A percentile compares a stretch with the other conserved stretches of the same genome.
phyloP scores from a whole-genome alignment of 441 rosid species.

The Eutrema salsugineum region DNA sequence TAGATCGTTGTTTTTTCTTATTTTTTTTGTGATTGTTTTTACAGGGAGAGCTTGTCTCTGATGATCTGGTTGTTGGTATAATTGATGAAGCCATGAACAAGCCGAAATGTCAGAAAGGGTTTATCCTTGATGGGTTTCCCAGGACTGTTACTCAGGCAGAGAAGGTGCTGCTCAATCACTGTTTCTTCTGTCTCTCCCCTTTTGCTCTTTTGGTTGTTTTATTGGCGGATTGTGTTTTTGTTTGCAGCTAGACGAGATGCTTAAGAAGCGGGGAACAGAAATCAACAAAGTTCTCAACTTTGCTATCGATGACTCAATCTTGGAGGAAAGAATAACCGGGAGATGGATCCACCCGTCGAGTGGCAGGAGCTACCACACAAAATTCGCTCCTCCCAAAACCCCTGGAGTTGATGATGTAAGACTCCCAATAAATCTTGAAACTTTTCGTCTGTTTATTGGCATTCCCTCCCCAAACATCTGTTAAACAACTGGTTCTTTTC shows the following conservation, averaged over 20 bases:
- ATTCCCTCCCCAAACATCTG: not conserved
- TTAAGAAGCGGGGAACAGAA: constrained; percentile 46
- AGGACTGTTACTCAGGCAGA: constrained; percentile 62
- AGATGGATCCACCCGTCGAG: constrained; percentile 68
- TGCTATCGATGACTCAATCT: constrained; percentile 56
- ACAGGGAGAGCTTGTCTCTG: constrained; percentile 64
- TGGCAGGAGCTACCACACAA: constrained; percentile 66
- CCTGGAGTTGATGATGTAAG: constrained; percentile 61
- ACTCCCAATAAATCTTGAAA: not conserved
- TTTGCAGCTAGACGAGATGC: constrained; percentile 65
- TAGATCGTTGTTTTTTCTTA: not conserved
- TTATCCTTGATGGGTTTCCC: constrained; percentile 71
- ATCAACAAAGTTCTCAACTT: constrained; percentile 58
- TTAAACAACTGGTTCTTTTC: constrained; percentile 1
- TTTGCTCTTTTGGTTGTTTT: not conserved
- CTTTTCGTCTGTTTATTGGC: not conserved
- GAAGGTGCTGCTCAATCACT: constrained; percentile 36
- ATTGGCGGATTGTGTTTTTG: not conserved
- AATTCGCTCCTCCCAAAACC: constrained; percentile 52
- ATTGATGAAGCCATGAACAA: constrained; percentile 72
- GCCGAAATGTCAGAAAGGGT: constrained; percentile 60
- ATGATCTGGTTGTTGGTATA: constrained; percentile 71
- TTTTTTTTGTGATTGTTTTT: not conserved
- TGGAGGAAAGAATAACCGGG: constrained; percentile 74
- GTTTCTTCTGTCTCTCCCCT: not conserved